Evolutionary conservation across 2,329 filamentous ascomycete species (phyloP).

Genomic region (Ascochyta lentis): DNA sequence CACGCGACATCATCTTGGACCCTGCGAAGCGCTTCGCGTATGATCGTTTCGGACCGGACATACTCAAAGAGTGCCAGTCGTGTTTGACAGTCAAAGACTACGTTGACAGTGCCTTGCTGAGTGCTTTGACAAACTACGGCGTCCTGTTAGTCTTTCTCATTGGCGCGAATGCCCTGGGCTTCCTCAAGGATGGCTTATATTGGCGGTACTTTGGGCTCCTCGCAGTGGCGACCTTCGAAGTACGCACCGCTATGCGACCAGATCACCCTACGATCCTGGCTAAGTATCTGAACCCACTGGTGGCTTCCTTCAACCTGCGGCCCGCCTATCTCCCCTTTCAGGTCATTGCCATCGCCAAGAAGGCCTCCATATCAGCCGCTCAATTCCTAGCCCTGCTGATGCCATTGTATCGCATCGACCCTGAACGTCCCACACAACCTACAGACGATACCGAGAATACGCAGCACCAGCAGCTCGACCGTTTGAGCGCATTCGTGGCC

Average conservation of each 20-base stretch:
- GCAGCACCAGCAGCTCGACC: constrained; percentile 67
- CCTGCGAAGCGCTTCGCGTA: constrained; percentile 81
- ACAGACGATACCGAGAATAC: constrained; percentile 40
- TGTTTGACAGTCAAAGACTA: constrained; percentile 76
- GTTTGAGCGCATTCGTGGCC: constrained; percentile 67
- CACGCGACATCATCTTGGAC: constrained; percentile 86
- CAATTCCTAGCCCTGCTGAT: constrained; percentile 46
- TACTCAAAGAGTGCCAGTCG: constrained; percentile 60
- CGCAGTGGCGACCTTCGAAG: constrained; percentile 63
- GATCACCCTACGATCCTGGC: constrained; percentile 53
- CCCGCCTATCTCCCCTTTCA: constrained; percentile 84
- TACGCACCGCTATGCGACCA: constrained; percentile 63
- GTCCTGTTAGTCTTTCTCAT: constrained; percentile 37
- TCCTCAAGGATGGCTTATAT: constrained; percentile 43
- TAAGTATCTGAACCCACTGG: constrained; percentile 57
- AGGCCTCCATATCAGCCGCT: constrained; percentile 72
- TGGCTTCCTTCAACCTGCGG: constrained; percentile 52
- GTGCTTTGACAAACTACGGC: constrained; percentile 35
- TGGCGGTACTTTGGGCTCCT: constrained; percentile 61
- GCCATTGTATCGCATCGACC: constrained; percentile 44
- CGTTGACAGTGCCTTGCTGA: constrained; percentile 66
- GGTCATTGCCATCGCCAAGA: constrained; percentile 75
- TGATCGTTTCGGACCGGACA: constrained; percentile 77
- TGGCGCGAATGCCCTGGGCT: constrained; percentile 45
- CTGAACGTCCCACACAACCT: constrained; percentile 25